These are phyloP conservation scores for Trametes meyenii DNA, from an alignment of 768 basidiomycete species.

Conservation along the genomic window DNA sequence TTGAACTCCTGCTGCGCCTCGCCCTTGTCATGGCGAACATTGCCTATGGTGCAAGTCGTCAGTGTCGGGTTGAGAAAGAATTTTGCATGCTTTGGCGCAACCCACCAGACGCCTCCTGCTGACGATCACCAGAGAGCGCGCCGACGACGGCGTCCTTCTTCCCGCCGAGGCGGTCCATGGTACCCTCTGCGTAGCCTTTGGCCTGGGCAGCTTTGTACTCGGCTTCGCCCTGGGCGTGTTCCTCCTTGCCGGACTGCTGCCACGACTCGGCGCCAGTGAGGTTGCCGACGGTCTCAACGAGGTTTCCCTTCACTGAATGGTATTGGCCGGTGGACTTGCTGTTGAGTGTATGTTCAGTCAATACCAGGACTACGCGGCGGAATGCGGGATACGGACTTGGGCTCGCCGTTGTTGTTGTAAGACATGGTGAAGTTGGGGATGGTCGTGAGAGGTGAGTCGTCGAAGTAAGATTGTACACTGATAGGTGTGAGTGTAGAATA, in stretches of 20 bases:
- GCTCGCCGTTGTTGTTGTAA: conserved; percentile 18
- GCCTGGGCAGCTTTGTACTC: conserved; percentile 51
- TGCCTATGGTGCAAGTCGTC: conserved; percentile 6
- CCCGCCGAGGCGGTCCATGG: conserved; percentile 47
- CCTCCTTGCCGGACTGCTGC: conserved; percentile 50
- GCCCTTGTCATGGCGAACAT: conserved; percentile 26
- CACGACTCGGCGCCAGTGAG: conserved; percentile 45
- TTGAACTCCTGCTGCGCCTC: conserved; percentile 26
- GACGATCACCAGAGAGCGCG: conserved; percentile 55
- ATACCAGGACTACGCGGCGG: not conserved
- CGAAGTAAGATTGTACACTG: not conserved
- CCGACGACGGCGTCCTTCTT: conserved; percentile 60
- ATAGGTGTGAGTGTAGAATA: not conserved
- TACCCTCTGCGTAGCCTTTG: conserved; percentile 56
- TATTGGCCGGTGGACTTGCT: conserved; percentile 43
- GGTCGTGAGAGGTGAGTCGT: not conserved
- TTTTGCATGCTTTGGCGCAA: not conserved
- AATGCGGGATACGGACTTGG: conserved; percentile 4
- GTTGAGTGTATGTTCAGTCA: not conserved
- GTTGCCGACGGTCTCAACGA: conserved; percentile 47
- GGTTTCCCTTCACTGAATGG: conserved; percentile 44
- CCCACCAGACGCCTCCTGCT: conserved; percentile 54
- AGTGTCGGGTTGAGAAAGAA: not conserved
- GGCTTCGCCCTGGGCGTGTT: conserved; percentile 52
- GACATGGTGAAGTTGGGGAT: conserved; percentile 11